Conservation (phyloP, 106 monocot species). For the Cymbidium sinense region DNA sequence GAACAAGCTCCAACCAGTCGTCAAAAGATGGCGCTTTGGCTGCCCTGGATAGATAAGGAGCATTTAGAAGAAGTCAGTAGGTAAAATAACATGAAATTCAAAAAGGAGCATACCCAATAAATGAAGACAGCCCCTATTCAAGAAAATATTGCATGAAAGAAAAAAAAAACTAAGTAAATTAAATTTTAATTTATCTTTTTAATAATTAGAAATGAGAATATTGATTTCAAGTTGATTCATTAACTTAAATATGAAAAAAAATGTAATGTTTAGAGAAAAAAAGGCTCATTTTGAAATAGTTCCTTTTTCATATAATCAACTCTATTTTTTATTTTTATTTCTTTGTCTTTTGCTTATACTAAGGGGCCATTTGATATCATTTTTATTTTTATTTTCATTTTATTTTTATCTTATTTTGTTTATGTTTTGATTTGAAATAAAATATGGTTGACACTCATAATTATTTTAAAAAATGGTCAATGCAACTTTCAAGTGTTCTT, state of each 20-base stretch:
- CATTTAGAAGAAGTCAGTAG: neutral
- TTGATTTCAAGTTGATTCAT: neutral
- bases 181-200: neutral
- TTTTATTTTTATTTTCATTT: too few species aligned
- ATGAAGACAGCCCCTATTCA: neutral
- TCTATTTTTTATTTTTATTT: too few species aligned
- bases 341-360: too few species aligned
- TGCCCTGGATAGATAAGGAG: slow-evolving; percentile 59
- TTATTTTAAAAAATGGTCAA: too few species aligned
- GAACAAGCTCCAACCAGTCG: slow-evolving; percentile 97
- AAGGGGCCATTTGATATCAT: too few species aligned
- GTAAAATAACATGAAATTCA: neutral
- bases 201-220: neutral
- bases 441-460: too few species aligned
- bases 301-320: neutral
- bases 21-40: slow-evolving; percentile 89
- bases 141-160: neutral
- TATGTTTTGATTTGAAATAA: too few species aligned
- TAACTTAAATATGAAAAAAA: neutral
- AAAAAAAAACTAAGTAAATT: too few species aligned
- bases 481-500: too few species aligned
- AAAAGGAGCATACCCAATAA: neutral
- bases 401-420: too few species aligned
- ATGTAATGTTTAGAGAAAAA: too few species aligned
- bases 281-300: neutral